These are phyloP conservation scores for Hordeum pubiflorum DNA, from an alignment of 202 grass and related monocot species.

Conservation along the genomic window DNA sequence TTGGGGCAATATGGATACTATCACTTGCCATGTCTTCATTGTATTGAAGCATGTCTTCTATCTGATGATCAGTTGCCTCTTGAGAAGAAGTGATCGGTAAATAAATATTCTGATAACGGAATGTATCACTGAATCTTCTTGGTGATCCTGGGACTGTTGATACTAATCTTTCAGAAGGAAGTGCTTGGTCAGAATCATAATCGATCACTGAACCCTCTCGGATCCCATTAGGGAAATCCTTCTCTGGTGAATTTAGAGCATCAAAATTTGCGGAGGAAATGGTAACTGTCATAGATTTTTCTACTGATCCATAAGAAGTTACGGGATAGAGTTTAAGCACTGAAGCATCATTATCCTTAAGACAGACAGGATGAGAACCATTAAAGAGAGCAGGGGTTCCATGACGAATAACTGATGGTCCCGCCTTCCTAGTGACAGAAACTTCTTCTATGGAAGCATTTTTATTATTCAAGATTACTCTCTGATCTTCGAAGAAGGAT, in stretches of 20 bases:
- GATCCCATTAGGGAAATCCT: no score
- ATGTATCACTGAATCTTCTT: constrained; percentile 20
- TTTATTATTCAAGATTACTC: constrained; percentile 48
- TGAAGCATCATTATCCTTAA: not conserved
- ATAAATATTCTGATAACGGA: constrained; percentile 32
- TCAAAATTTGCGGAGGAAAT: no score
- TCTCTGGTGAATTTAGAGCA: no score
- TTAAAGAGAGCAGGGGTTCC: no score
- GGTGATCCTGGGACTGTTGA: constrained; percentile 14
- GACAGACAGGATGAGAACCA: no score
- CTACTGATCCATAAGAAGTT: no score
- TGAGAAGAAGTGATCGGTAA: constrained; percentile 36
- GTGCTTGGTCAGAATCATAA: not conserved
- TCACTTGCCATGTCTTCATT: not conserved
- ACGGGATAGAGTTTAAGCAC: no score
- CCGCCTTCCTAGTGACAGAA: not conserved
- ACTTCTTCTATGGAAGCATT: constrained; percentile 11
- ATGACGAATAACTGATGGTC: not conserved
- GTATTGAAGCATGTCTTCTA: not conserved
- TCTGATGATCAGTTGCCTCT: constrained; percentile 28
- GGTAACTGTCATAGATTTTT: not conserved
- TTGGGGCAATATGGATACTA: no score
- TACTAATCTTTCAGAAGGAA: not conserved
- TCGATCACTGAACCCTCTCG: no score
- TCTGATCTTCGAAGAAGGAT: constrained; percentile 88